phyloP scores from a whole-genome alignment of 495 filamentous ascomycete species.

The Daldinia childiae region DNA sequence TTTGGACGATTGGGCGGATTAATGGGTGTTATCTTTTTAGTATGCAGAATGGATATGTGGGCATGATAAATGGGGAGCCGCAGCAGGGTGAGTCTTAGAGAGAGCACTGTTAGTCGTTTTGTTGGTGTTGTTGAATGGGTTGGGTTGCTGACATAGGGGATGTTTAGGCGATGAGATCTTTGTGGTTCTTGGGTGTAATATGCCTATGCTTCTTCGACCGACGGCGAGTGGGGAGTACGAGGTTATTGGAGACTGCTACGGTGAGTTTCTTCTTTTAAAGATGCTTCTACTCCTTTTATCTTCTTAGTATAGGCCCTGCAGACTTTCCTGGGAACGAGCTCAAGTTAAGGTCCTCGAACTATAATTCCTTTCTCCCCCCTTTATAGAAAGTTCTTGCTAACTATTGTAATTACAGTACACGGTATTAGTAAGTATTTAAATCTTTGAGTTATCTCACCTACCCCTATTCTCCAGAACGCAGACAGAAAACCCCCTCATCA shows the following conservation, averaged over 20 bases:
- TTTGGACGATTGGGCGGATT: background rate
- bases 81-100: slow-evolving; percentile 17
- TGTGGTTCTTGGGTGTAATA: slow-evolving; percentile 22
- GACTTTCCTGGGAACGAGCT: too few relatives aligned
- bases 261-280: slow-evolving; percentile 7
- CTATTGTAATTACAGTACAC: background rate
- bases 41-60: slow-evolving; percentile 17
- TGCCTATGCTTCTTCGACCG: slow-evolving; percentile 26
- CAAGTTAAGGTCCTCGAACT: too few relatives aligned
- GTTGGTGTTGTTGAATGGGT: background rate
- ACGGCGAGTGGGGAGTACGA: slow-evolving; percentile 10
- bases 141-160: too few relatives aligned
- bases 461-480: background rate
- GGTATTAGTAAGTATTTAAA: slow-evolving; percentile 32
- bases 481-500: too few relatives aligned
- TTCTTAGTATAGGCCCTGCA: too few relatives aligned
- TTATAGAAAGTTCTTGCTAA: slow-evolving; percentile 1
- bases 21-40: slow-evolving; percentile 6
- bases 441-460: background rate
- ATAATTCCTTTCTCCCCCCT: background rate
- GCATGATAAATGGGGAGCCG: slow-evolving; percentile 9
- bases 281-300: too few relatives aligned
- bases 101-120: background rate
- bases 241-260: slow-evolving; percentile 35
- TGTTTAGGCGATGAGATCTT: slow-evolving; percentile 25